Conservation (phyloP, 1,139 yeast genomes). For the Scheffersomyces insectosa region DNA sequence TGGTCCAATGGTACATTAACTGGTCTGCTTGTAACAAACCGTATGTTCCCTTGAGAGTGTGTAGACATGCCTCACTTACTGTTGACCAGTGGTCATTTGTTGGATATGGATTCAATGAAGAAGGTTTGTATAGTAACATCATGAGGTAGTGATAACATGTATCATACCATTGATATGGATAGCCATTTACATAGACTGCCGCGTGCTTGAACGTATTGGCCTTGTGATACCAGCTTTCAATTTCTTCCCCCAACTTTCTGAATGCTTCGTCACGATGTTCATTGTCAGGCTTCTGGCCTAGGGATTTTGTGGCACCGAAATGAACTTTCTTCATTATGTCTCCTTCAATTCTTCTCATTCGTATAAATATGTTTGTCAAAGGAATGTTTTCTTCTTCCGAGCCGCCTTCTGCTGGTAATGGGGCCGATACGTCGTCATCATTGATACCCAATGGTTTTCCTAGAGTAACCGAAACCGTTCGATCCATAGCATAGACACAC, state of each 20-base stretch:
- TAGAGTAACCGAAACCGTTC: slow-evolving; percentile 42
- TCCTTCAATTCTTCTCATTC: neutral
- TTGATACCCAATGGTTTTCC: slow-evolving; percentile 47
- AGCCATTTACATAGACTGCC: too few species aligned
- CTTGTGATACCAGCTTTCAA: too few species aligned
- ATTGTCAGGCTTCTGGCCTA: too few species aligned
- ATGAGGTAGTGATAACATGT: slow-evolving; percentile 47
- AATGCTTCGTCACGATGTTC: too few species aligned
- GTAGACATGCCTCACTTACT: slow-evolving; percentile 40
- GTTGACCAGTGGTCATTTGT: slow-evolving; percentile 32
- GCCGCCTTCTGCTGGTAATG: slow-evolving; percentile 27
- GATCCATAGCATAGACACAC: slow-evolving; percentile 51
- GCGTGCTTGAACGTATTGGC: too few species aligned
- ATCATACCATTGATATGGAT: slow-evolving; percentile 37
- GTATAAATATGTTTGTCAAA: neutral
- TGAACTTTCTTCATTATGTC: neutral
- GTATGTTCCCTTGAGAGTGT: slow-evolving; percentile 42
- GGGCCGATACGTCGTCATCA: slow-evolving; percentile 48
- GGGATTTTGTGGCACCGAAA: too few species aligned
- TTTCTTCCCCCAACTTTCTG: too few species aligned
- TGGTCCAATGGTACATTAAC: slow-evolving; percentile 51
- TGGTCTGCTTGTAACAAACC: slow-evolving; percentile 40
- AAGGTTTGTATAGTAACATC: slow-evolving; percentile 46
- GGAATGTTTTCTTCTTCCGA: neutral
- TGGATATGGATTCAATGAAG: slow-evolving; percentile 46